A percentile compares a stretch with the other conserved stretches of the same genome.
phyloP scores from a whole-genome alignment of 345 rosid species.

The Linum tenue region DNA sequence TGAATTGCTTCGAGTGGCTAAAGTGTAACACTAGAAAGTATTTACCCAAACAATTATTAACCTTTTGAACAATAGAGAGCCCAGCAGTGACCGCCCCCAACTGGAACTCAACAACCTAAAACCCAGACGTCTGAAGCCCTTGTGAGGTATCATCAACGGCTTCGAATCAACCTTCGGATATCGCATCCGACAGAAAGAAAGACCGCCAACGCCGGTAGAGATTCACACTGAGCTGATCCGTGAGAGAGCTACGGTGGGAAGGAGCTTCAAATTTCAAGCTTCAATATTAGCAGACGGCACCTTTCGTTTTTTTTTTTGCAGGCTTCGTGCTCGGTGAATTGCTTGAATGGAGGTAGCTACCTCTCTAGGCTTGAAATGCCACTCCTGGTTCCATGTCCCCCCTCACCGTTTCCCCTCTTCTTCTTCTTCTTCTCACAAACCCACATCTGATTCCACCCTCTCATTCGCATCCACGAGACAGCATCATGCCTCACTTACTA shows the following conservation, averaged over 20 bases:
- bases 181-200: no score
- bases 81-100: no score
- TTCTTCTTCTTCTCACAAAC: slow-evolving; percentile 15
- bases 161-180: no score
- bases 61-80: no score
- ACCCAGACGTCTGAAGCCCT: no score
- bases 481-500: slow-evolving; percentile 17
- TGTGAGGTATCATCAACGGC: no score
- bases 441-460: slow-evolving; percentile 30
- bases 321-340: neutral
- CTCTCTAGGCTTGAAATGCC: neutral
- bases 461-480: slow-evolving; percentile 25
- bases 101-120: no score
- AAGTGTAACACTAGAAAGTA: no score
- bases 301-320: neutral
- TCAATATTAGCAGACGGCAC: neutral
- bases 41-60: no score
- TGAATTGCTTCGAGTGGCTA: no score
- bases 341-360: neutral
- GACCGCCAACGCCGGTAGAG: no score
- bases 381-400: neutral
- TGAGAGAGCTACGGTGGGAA: neutral
- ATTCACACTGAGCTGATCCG: no score
- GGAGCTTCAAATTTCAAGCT: neutral
- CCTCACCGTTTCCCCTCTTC: neutral